These are phyloP conservation scores for Aureobasidium uvarum DNA, from an alignment of 2,329 filamentous ascomycete species.

Conservation along the genomic window DNA sequence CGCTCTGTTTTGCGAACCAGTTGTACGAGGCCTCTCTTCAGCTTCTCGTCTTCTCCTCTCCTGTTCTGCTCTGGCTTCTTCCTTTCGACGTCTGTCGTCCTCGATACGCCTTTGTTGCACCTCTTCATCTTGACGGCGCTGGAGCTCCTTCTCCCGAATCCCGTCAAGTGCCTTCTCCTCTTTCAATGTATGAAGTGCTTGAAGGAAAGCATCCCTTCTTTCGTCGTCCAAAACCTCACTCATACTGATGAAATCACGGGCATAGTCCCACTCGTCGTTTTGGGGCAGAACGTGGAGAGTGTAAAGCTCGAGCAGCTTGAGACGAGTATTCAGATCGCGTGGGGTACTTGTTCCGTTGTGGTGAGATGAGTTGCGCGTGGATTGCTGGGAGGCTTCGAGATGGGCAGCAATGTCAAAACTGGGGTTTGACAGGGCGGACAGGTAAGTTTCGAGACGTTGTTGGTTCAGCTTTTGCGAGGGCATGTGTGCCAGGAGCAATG, in stretches of 20 bases:
- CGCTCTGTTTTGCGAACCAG: slow-evolving; percentile 5
- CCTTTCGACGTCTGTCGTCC: slow-evolving; percentile 39
- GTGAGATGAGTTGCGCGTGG: slow-evolving; percentile 31
- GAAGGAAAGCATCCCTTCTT: slow-evolving; percentile 80
- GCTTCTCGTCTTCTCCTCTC: slow-evolving; percentile 42
- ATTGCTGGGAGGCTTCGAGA: slow-evolving; percentile 50
- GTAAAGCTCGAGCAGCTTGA: slow-evolving; percentile 94
- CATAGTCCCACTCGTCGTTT: slow-evolving; percentile 96
- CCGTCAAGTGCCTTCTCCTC: slow-evolving; percentile 79
- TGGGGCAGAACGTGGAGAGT: slow-evolving; percentile 90
- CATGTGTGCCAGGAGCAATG: slow-evolving; percentile 85
- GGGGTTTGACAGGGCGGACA: slow-evolving; percentile 72
- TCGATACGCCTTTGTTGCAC: slow-evolving; percentile 46
- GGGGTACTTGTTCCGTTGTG: slow-evolving; percentile 66
- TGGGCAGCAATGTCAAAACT: slow-evolving; percentile 67
- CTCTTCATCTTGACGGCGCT: slow-evolving; percentile 60
- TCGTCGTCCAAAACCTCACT: slow-evolving; percentile 90
- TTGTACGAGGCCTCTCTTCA: slow-evolving; percentile 29
- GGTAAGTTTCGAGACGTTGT: slow-evolving; percentile 80
- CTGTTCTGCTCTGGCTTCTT: slow-evolving; percentile 42
- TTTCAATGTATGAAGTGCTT: slow-evolving; percentile 77
- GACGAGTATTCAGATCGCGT: slow-evolving; percentile 75
- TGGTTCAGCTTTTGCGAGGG: slow-evolving; percentile 81
- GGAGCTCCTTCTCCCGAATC: slow-evolving; percentile 59
- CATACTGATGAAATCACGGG: slow-evolving; percentile 82